Evolutionary conservation across 306 rosid species (phyloP).

Genomic region (Begonia masoniana): DNA sequence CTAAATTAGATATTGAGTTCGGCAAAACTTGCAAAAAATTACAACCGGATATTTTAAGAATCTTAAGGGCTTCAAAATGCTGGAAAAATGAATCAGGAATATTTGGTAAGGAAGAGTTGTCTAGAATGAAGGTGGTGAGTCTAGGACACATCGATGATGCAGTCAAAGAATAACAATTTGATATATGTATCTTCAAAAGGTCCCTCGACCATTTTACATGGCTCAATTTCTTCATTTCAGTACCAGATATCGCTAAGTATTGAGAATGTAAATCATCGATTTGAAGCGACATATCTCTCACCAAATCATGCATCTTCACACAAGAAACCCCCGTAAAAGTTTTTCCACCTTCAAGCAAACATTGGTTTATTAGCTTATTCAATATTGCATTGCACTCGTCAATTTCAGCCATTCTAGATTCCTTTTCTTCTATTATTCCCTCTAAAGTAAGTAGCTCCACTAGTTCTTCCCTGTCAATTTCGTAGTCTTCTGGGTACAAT

Average conservation of each 20-base stretch:
- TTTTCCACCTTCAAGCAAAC: slow-evolving; percentile 1
- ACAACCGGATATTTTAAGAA: slow-evolving; percentile 1
- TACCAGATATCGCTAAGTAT: too few species aligned
- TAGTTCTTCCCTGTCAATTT: background rate
- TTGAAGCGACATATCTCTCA: slow-evolving; percentile 9
- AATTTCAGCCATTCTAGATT: background rate
- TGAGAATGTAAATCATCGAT: background rate
- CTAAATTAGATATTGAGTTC: background rate
- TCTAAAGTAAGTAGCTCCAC: background rate
- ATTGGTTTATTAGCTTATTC: background rate
- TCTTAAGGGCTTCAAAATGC: background rate
- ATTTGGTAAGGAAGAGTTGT: background rate
- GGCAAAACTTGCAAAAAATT: background rate
- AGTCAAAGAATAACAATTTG: too few species aligned
- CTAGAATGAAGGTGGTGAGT: background rate
- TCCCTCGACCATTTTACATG: too few species aligned
- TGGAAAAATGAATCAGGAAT: slow-evolving; percentile 9
- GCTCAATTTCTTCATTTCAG: too few species aligned
- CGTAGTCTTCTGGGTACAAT: background rate
- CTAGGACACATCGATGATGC: too few species aligned
- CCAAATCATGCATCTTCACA: slow-evolving; percentile 10
- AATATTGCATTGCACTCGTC: background rate
- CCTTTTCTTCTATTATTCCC: background rate
- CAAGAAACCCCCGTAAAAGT: background rate
- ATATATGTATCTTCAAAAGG: too few species aligned